Evolutionary conservation across 2,329 filamentous ascomycete species (phyloP), one percentile per base, ranked within the genome.

Genomic region (Hymenoscyphus repandus): DNA sequence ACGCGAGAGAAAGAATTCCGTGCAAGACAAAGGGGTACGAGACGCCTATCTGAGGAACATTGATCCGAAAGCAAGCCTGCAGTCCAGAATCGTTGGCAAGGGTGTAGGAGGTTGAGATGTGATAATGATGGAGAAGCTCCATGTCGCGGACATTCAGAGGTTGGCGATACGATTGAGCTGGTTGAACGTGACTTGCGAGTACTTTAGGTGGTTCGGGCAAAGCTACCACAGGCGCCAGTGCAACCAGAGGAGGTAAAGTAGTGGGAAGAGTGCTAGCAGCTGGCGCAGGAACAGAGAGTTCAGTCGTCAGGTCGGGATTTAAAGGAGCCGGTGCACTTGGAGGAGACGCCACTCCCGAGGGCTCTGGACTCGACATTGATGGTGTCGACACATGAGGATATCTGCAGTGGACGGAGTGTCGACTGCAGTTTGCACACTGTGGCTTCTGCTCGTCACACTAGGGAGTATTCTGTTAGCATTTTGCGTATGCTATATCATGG

Each of bases 361-460:
- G 5, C n/a, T 42, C 45, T 2, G 45, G 45, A 45, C 50, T 52
- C 11, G 27, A 36, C 7, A 36, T n/a, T n/a, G 34, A 15, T 11
- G 18, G 39, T 12, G 49, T 11, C 3, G 18, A n/a, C 11, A 17
- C 20, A 31, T 44, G 33, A 6, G 47, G 41, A 15, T 44, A 52
- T 5, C 45, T 20, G 38, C 50, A 52, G n/a, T 30, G 39, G 22
- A 41, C 36, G 17, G 38, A 27, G 18, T 52, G 50, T 33, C 45
- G 37, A 13, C 20, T 52, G 47, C 68, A 70, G 36, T 67, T 66
- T 11, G 65, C 53, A 44, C 68, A 70, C 5, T 66, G 67, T 20
- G 68, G 68, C 1, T 66, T 66, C 53, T 63, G 58, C 30, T 70
- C 68, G 30, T 70, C 68, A 46, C 68, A 70, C 67, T 70, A 45